These are phyloP conservation scores for Didymellaceae sp. DNA, from an alignment of 2,329 filamentous ascomycete genomes.

Conservation along the genomic window DNA sequence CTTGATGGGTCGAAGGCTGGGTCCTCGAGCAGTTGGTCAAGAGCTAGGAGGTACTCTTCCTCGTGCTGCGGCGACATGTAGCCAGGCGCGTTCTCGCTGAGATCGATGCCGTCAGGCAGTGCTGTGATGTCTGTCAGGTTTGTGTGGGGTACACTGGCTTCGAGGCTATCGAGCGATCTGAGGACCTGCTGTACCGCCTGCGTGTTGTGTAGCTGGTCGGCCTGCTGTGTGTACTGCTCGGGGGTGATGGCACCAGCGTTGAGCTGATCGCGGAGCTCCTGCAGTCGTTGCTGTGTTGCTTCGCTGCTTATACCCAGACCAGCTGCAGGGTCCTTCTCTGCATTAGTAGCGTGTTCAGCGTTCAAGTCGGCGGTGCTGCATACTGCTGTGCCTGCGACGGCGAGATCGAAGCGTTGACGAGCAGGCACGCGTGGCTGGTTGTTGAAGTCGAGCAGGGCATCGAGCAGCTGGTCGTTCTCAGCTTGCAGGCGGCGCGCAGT, in stretches of 20 bases:
- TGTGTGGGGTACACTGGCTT: constrained; percentile 51
- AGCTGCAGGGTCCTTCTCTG: constrained; percentile 21
- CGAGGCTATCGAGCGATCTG: constrained; percentile 48
- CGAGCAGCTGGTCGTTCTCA: constrained; percentile 90
- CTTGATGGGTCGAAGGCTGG: constrained; percentile 61
- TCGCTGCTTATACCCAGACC: constrained; percentile 34
- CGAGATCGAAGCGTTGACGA: constrained; percentile 75
- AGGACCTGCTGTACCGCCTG: constrained; percentile 31
- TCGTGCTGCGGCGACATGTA: constrained; percentile 75
- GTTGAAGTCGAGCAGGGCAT: constrained; percentile 90
- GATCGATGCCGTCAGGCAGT: constrained; percentile 51
- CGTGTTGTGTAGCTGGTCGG: constrained; percentile 31
- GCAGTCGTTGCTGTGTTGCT: constrained; percentile 33
- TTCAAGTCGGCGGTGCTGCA: background rate
- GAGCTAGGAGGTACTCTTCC: constrained; percentile 73
- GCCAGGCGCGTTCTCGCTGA: constrained; percentile 64
- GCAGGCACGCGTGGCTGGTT: constrained; percentile 77
- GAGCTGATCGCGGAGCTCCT: constrained; percentile 44
- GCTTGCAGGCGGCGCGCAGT: constrained; percentile 84
- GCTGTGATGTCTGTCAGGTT: constrained; percentile 40
- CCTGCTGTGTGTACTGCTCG: constrained; percentile 37
- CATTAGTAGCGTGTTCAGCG: no score
- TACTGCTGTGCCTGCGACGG: constrained; percentile 32
- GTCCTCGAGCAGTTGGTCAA: constrained; percentile 62
- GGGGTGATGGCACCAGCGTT: constrained; percentile 25